Percentiles rank a stretch among this genome's conserved stretches.
Evolutionary conservation across 768 basidiomycete genomes (phyloP).

Genomic region (Naganishia antarctica): DNA sequence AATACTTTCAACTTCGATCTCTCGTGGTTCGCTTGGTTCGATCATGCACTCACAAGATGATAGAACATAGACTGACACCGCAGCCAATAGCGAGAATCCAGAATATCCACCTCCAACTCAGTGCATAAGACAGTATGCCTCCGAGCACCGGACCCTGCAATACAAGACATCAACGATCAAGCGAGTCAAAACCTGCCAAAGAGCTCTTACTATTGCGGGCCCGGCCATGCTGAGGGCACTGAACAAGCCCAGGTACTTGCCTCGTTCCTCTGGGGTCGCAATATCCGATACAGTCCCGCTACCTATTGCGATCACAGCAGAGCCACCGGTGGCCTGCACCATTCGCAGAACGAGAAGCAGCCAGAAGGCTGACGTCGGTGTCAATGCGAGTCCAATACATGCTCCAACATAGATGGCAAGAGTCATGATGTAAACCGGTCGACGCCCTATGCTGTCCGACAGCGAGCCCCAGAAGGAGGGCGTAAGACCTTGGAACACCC

Average conservation of each 20-base stretch:
- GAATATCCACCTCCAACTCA: conserved; percentile 59
- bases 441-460: conserved; percentile 51
- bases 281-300: conserved; percentile 78
- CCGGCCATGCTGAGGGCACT: conserved; percentile 39
- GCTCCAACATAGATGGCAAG: conserved; percentile 61
- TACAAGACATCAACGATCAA: not conserved
- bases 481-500: conserved; percentile 48
- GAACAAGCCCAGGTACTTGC: conserved; percentile 67
- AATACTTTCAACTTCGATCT: not conserved
- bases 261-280: conserved; percentile 65
- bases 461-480: conserved; percentile 64
- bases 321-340: conserved; percentile 71
- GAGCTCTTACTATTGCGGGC: conserved; percentile 31
- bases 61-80: conserved; percentile 35
- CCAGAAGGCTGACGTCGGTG: conserved; percentile 66
- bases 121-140: conserved; percentile 55
- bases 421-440: conserved; percentile 54
- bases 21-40: no score
- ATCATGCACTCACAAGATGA: conserved; percentile 49
- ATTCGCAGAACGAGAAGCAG: conserved; percentile 72
- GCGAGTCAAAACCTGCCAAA: not conserved
- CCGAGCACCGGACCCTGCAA: conserved; percentile 54
- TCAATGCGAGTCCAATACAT: conserved; percentile 61
- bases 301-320: conserved; percentile 73
- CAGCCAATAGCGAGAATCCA: conserved; percentile 43